Conservation (phyloP, 768 basidiomycete genomes). For the Tulasnella sp. region DNA sequence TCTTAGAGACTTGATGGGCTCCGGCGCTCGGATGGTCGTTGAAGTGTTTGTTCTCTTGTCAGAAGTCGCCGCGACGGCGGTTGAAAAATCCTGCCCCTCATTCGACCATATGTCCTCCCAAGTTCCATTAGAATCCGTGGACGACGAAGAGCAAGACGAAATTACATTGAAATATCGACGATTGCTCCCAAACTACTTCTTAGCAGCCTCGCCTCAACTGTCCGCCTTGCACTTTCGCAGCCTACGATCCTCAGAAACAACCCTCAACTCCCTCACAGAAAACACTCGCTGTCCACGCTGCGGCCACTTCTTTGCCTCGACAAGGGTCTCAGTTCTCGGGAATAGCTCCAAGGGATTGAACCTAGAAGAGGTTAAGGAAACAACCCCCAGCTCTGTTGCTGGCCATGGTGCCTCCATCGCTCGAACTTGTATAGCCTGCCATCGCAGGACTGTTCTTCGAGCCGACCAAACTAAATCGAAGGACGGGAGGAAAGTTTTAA, state of each 20-base stretch:
- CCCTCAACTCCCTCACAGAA: not conserved
- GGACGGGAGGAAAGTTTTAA: not conserved
- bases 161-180: not conserved
- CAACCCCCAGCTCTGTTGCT: too few species aligned
- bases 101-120: not conserved
- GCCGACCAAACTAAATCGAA: not conserved
- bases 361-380: not conserved
- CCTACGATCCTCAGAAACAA: not conserved
- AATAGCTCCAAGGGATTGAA: not conserved
- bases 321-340: not conserved
- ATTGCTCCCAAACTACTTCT: not conserved
- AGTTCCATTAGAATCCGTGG: not conserved
- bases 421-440: not conserved
- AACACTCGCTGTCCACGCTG: not conserved
- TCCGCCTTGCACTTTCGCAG: not conserved
- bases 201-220: not conserved
- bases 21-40: not conserved
- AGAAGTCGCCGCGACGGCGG: not conserved
- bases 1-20: not conserved
- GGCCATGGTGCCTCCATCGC: not conserved
- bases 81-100: not conserved
- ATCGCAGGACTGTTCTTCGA: not conserved
- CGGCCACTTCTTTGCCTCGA: not conserved
- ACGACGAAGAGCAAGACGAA: not conserved
- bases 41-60: not conserved